These are phyloP conservation scores for Silene vulgaris DNA, from an alignment of 179 eudicot species.

Conservation along the genomic window DNA sequence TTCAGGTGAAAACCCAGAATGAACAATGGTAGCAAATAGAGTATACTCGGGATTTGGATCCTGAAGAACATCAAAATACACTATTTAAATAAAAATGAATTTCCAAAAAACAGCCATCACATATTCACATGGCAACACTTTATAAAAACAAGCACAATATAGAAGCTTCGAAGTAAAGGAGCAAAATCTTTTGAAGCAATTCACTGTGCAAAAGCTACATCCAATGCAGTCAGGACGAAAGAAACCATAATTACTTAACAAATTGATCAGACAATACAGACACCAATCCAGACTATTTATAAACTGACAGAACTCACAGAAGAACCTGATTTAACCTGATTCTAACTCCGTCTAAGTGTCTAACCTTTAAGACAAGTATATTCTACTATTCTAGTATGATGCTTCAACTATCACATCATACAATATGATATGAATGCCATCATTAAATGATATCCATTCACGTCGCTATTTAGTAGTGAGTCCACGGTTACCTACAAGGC, in stretches of 20 bases:
- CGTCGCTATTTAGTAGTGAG: not conserved
- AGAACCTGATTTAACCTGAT: not conserved
- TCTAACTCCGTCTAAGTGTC: too few relatives aligned
- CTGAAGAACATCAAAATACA: conserved; percentile 44
- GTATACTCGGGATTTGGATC: conserved; percentile 77
- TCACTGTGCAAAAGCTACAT: not conserved
- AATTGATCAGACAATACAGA: not conserved
- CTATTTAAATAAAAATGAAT: not conserved
- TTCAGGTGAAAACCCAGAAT: conserved; percentile 90
- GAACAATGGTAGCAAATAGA: conserved; percentile 90
- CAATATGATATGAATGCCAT: not conserved
- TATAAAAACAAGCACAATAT: not conserved
- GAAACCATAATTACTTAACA: not conserved
- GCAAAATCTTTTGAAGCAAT: not conserved
- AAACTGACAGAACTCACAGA: not conserved
- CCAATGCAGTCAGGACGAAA: conserved; percentile 3
- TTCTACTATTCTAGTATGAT: not conserved
- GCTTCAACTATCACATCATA: not conserved
- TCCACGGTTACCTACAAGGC: not conserved
- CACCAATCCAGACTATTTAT: not conserved
- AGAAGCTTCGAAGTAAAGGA: not conserved
- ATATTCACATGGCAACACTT: conserved; percentile 5
- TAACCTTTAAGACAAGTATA: not conserved
- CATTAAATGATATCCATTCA: not conserved
- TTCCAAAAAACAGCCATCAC: not conserved